Evolutionary conservation across 257 asterid genomes (phyloP), one percentile per base, ranked within the genome.

Genomic region (Plantago elongata): DNA sequence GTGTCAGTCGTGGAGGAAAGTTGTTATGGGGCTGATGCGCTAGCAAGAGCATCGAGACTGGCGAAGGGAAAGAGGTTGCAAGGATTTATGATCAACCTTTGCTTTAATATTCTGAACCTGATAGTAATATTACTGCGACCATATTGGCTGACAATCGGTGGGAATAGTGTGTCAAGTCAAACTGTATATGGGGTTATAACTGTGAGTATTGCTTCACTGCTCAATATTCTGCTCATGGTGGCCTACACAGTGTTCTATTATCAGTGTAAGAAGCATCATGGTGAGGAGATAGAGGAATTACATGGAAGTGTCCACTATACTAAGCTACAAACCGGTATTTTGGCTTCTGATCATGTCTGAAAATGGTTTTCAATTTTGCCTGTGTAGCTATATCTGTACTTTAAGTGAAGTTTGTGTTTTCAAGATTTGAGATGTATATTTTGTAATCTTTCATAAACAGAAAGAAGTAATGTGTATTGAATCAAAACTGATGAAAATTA

Each of bases 1-100:
- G 71, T 74, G 27, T 67, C 78, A 8, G 69, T 74, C 9, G 45
- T 82, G 7, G 94, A 82, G 47, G 90, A 82, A 9, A 13, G 58
- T 7, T 64, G 44, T 55, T 70, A 55, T 60, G 87, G 95, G 29
- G 15, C 51, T 16, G 70, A 72, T 57, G 90, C 86, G 13, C 5
- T 64, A 18, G 40, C 40, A 34, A 34, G 40, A 7, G 40, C 40
- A 5, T 34, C 7, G 40, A 34, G 40, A 34, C 40, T 34, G 40
- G 65, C 79, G 10, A 10, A 62, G 54, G 90, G 86, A 17, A 69
- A 74, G 55, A 72, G 61, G 37, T 17, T 58, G 18, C 64, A 75
- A 9, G 88, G 88, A 5, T 70, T 79, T 22, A 58, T 74, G 65
- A 15, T 79, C 10, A 74, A 62, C 45, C 29, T 64, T 58, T 38